A percentile compares a stretch with the other conserved stretches of the same genome.
Evolutionary conservation across 192 early-diverging fungal species (phyloP).

Genomic region (Coemansia sp.): DNA sequence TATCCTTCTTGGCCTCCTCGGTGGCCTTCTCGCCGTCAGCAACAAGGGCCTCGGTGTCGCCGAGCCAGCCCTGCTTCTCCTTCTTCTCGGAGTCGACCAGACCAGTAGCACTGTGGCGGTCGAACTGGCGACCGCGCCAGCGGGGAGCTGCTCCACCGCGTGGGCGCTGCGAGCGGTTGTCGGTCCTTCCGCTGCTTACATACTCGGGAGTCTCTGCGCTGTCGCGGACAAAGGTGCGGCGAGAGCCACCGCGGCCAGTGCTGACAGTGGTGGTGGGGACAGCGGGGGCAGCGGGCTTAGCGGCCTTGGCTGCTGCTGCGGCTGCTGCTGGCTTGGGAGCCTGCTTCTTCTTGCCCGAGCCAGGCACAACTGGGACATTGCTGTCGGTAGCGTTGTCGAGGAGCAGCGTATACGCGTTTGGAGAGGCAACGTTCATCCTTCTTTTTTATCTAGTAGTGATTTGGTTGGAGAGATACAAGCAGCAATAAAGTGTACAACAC

Average conservation of each 20-base stretch:
- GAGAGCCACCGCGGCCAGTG: slow-evolving; percentile 20
- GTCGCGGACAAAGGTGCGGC: slow-evolving; percentile 22
- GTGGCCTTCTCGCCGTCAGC: slow-evolving; percentile 41
- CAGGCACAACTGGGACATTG: slow-evolving; percentile 38
- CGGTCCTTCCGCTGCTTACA: slow-evolving; percentile 36
- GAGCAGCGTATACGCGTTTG: slow-evolving; percentile 66
- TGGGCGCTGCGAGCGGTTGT: slow-evolving; percentile 38
- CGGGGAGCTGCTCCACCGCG: slow-evolving; percentile 61
- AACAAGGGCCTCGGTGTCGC: slow-evolving; percentile 39
- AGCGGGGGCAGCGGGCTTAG: not conserved
- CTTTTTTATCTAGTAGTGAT: slow-evolving; percentile 1
- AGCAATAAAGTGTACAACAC: not conserved
- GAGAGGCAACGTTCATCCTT: slow-evolving; percentile 59
- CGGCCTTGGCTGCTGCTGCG: slow-evolving; percentile 12
- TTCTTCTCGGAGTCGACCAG: slow-evolving; percentile 86
- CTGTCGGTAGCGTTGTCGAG: slow-evolving; percentile 60
- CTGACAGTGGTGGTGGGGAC: slow-evolving; percentile 29
- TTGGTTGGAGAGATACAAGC: not conserved
- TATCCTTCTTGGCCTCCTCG: slow-evolving; percentile 44
- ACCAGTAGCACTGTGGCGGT: slow-evolving; percentile 85
- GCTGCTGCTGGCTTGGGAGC: slow-evolving; percentile 11
- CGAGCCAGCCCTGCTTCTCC: slow-evolving; percentile 82
- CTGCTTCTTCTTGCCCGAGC: slow-evolving; percentile 13
- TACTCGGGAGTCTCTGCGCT: not conserved
- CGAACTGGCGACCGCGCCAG: slow-evolving; percentile 71